Base-by-base conservation (phyloP, 2,329 filamentous ascomycete genomes). In the Hypocreales sp. region DNA sequence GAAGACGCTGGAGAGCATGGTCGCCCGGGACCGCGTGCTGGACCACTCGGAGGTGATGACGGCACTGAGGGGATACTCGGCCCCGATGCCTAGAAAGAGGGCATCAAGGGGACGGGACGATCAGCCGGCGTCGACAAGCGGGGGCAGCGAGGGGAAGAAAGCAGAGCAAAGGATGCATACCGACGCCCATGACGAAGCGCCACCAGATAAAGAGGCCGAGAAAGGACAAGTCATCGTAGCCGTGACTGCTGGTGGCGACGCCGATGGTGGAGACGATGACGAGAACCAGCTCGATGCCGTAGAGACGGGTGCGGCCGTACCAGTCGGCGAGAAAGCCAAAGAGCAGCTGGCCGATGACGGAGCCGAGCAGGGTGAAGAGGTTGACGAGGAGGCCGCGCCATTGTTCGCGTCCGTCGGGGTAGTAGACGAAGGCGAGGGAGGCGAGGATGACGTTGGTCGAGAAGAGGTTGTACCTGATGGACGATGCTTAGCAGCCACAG, bases 21-120 rank as follows among this genome's bases (percentile, higher is more conserved):
- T 67, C n/a, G 66, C 67, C 26, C 74, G 57, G n/a, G 72, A 71
- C 25, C 63, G 65, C 0, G 70, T 77, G 28, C 61, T 67, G 5
- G 64, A 55, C 55, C 63, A 78, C 56, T 79, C 75, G 1, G 73
- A 66, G 0, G 72, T 75, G 19, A 80, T 79, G 7, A 78, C 67
- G 0, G 73, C 72, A 24, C 61, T 69, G 3, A 79, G 52, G 1
- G 75, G 74, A 42, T 79, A 79, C 46, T 79, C 72, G 11, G 67
- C 72, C n/a, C 72, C 71, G 19, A 77, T 72, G 1, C 69, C 70
- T 62, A 17, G 3, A 19, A 15, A 31, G 22, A 15, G 4, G 8
- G 30, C 14, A 27, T 20, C 24, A 9, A 23, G 11, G 19, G 17
- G 15, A 21, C 7, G 12, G 5, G 17, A 5, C 11, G n/a, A 15